These are phyloP conservation scores for Kazachstania kunashirensis DNA, from an alignment of 805 yeast genomes.

Conservation along the genomic window DNA sequence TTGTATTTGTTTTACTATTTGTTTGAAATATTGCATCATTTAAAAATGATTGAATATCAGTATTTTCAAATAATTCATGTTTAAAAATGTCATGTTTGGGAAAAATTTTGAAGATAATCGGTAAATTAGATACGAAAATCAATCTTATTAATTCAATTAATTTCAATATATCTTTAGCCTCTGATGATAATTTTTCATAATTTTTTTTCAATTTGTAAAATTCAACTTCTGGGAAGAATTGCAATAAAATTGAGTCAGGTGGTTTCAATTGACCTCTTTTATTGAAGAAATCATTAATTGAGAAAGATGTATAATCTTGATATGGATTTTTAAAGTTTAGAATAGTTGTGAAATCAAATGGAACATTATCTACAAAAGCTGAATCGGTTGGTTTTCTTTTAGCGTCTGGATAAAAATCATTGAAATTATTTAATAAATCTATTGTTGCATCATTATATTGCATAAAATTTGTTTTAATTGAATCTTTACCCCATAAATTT, in stretches of 20 bases:
- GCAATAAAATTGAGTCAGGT: conserved; percentile 15
- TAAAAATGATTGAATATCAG: conserved; percentile 20
- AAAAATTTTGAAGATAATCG: conserved; percentile 20
- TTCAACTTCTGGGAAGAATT: conserved; percentile 27
- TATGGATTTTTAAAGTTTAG: conserved; percentile 17
- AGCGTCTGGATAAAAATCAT: not conserved
- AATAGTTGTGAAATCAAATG: conserved; percentile 18
- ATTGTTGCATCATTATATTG: conserved; percentile 7
- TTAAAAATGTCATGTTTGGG: conserved; percentile 27
- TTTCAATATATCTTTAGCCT: conserved; percentile 14
- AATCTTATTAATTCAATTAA: conserved; percentile 18
- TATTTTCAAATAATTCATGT: conserved; percentile 15
- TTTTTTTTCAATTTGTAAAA: conserved; percentile 10
- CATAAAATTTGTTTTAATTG: conserved; percentile 5
- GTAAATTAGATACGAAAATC: conserved; percentile 19
- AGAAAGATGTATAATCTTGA: not conserved
- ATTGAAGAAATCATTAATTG: conserved; percentile 1
- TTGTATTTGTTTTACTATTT: conserved; percentile 7
- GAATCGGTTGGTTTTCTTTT: not conserved
- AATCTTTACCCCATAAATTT: conserved; percentile 1
- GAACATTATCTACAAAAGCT: conserved; percentile 17
- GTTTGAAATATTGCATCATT: conserved; percentile 8
- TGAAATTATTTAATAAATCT: conserved; percentile 4
- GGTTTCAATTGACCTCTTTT: conserved; percentile 4
- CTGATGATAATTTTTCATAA: conserved; percentile 7